Conservation (phyloP, 192 early-diverging fungal species). For the Gaertneriomyces semiglobifer region DNA sequence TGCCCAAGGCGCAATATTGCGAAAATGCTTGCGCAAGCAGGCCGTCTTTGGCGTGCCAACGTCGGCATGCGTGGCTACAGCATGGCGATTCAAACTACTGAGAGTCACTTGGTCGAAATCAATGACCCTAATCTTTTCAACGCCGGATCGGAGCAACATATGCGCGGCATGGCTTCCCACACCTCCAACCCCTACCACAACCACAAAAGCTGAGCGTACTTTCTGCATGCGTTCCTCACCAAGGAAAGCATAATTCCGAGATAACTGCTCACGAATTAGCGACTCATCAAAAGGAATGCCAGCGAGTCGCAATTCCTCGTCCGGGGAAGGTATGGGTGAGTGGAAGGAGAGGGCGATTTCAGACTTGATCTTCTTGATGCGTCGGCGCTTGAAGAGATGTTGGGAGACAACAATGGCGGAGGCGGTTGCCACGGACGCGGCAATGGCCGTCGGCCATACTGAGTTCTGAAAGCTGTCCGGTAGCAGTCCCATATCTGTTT, state of each 20-base stretch:
- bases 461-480: too few species aligned
- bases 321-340: background rate
- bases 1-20: slow-evolving; percentile 72
- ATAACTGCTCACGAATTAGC: slow-evolving; percentile 79
- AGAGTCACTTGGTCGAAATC: slow-evolving; percentile 98
- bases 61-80: slow-evolving; percentile 83
- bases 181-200: slow-evolving; percentile 94
- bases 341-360: slow-evolving; percentile 8
- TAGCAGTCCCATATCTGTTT: too few species aligned
- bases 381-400: slow-evolving; percentile 6
- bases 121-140: slow-evolving; percentile 78
- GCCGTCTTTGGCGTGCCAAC: slow-evolving; percentile 85
- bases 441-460: slow-evolving; percentile 1
- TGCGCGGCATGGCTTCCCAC: slow-evolving; percentile 70
- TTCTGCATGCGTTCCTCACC: slow-evolving; percentile 63
- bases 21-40: slow-evolving; percentile 70
- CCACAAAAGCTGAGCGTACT: slow-evolving; percentile 77
- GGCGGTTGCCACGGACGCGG: slow-evolving; percentile 18
- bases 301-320: background rate
- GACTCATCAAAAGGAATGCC: slow-evolving; percentile 48
- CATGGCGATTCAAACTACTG: slow-evolving; percentile 90
- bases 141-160: slow-evolving; percentile 88
- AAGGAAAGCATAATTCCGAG: slow-evolving; percentile 83
- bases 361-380: slow-evolving; percentile 14
- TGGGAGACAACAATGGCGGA: slow-evolving; percentile 16